A percentile compares a stretch with the other conserved stretches of the same genome.
These are phyloP conservation scores for Diospyros lotus DNA, from an alignment of 148 eudicot genomes.

Conservation along the genomic window DNA sequence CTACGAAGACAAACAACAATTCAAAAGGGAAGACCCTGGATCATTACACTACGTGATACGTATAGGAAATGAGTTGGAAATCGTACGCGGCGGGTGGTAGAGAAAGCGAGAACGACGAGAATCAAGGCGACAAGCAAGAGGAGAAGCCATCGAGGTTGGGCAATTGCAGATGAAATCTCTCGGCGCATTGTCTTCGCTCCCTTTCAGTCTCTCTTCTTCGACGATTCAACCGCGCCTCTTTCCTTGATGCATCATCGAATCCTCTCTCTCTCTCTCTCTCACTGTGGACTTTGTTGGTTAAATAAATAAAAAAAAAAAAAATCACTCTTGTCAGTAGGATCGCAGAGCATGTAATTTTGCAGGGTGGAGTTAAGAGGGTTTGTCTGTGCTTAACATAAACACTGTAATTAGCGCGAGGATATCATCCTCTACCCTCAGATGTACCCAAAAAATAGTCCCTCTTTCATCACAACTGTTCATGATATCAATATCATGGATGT, in stretches of 20 bases:
- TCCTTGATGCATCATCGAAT: not conserved
- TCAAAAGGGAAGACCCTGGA: not conserved
- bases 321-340: too few relatives aligned
- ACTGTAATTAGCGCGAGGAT: too few relatives aligned
- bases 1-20: not conserved
- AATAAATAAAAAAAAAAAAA: too few relatives aligned
- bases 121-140: constrained; percentile 32
- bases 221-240: not conserved
- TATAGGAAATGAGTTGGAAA: not conserved
- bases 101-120: constrained; percentile 40
- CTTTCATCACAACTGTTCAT: not conserved
- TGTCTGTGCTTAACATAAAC: too few relatives aligned
- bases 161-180: constrained; percentile 43
- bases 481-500: too few relatives aligned
- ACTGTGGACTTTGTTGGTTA: too few relatives aligned
- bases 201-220: not conserved
- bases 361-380: too few relatives aligned
- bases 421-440: too few relatives aligned
- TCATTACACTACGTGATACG: not conserved
- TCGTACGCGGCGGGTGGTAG: constrained; percentile 39
- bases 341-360: too few relatives aligned
- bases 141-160: constrained; percentile 48
- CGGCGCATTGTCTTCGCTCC: constrained; percentile 40
- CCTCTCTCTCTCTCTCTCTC: not conserved
- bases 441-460: constrained; percentile 9